Percentiles rank a stretch among this genome's conserved stretches.
phyloP scores from a whole-genome alignment of 75 land plant genomes.

The Ceratopteris richardii region DNA sequence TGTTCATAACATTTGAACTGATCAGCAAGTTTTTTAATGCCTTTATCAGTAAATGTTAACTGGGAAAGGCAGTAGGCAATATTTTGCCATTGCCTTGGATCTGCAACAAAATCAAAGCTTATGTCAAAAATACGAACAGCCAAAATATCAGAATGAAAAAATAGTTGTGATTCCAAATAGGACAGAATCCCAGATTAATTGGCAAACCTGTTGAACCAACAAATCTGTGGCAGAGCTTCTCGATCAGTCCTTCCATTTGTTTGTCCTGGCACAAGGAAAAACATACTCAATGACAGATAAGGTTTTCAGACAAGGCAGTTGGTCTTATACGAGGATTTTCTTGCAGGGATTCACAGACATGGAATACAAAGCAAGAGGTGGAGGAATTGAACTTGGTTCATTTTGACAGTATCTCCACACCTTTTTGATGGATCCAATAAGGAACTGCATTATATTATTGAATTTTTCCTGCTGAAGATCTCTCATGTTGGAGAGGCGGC shows the following conservation, averaged over 20 bases:
- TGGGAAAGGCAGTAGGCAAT: slow-evolving; percentile 94
- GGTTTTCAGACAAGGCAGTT: no score
- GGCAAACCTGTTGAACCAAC: slow-evolving; percentile 64
- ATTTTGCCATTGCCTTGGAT: slow-evolving; percentile 70
- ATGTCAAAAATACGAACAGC: no score
- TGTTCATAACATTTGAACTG: slow-evolving; percentile 77
- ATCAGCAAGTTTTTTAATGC: slow-evolving; percentile 78
- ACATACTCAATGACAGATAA: no score
- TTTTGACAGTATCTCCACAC: slow-evolving; percentile 35
- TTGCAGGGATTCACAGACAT: no score
- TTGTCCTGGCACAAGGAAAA: no score
- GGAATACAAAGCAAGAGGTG: no score
- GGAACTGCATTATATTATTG: slow-evolving; percentile 88
- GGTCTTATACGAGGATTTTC: no score
- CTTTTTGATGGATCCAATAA: slow-evolving; percentile 92
- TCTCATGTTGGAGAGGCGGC: slow-evolving; percentile 56
- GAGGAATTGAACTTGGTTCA: no score
- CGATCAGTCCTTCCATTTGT: slow-evolving; percentile 95
- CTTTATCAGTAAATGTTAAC: slow-evolving; percentile 78
- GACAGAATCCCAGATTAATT: no score
- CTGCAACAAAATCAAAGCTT: slow-evolving; percentile 22
- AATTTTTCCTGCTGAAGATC: slow-evolving; percentile 57
- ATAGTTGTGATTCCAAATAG: neutral
- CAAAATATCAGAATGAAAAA: no score
- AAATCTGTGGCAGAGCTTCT: slow-evolving; percentile 92